phyloP scores from a whole-genome alignment of 768 basidiomycete species.

The Amanita brunnescens region DNA sequence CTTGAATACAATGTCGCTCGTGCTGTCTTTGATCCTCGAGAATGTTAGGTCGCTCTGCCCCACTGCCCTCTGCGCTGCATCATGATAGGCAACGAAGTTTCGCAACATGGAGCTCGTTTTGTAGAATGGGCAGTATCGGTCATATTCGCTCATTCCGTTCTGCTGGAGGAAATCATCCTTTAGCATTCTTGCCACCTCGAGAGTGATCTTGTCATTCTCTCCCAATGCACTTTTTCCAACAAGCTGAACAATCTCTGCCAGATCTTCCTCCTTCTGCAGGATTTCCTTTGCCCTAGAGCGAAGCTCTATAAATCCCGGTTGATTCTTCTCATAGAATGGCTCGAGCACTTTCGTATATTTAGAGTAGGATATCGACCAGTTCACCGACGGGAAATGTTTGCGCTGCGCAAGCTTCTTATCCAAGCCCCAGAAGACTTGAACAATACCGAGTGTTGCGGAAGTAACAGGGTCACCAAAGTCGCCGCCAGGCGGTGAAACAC shows the following conservation, averaged over 20 bases:
- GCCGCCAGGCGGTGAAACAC: slow-evolving; percentile 97
- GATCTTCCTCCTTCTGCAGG: slow-evolving; percentile 95
- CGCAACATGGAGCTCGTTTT: slow-evolving; percentile 95
- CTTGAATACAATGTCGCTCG: slow-evolving; percentile 87
- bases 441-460: slow-evolving; percentile 94
- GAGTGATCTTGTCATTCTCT: slow-evolving; percentile 95
- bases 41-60: slow-evolving; percentile 79
- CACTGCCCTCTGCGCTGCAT: slow-evolving; percentile 81
- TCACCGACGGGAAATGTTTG: slow-evolving; percentile 99
- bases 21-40: slow-evolving; percentile 77
- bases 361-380: slow-evolving; percentile 99
- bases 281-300: slow-evolving; percentile 94
- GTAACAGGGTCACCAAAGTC: slow-evolving; percentile 99
- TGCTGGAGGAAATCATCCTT: slow-evolving; percentile 98
- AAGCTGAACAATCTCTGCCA: slow-evolving; percentile 98
- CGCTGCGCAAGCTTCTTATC: slow-evolving; percentile 99
- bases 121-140: slow-evolving; percentile 97
- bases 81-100: slow-evolving; percentile 92
- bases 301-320: slow-evolving; percentile 92
- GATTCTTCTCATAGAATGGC: slow-evolving; percentile 81
- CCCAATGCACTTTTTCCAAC: slow-evolving; percentile 98
- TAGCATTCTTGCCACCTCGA: slow-evolving; percentile 94
- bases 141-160: slow-evolving; percentile 98
- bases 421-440: slow-evolving; percentile 99
- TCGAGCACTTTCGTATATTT: slow-evolving; percentile 96